phyloP scores from a whole-genome alignment of 495 filamentous ascomycete species.

The Hypomontagnella monticulosa region DNA sequence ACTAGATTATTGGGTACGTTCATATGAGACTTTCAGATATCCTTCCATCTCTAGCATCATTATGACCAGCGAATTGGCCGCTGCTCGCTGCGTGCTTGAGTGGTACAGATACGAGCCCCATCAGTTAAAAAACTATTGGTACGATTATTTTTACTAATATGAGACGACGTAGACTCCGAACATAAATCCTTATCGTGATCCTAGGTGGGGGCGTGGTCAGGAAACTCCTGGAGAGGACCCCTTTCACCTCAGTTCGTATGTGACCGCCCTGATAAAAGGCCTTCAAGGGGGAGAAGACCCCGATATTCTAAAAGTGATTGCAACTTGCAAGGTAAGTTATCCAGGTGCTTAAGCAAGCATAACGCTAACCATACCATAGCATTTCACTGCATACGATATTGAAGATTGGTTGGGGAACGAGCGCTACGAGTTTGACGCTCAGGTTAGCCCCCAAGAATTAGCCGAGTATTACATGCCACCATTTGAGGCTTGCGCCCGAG shows the following conservation, averaged over 20 bases:
- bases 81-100: too few relatives aligned
- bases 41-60: too few relatives aligned
- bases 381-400: slow-evolving; percentile 68
- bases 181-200: slow-evolving; percentile 69
- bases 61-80: not conserved
- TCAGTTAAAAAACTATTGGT: too few relatives aligned
- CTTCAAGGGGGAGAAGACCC: slow-evolving; percentile 62
- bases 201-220: slow-evolving; percentile 67
- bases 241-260: slow-evolving; percentile 62
- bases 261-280: slow-evolving; percentile 64
- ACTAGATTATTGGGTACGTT: slow-evolving; percentile 60
- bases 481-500: slow-evolving; percentile 59
- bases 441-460: slow-evolving; percentile 62
- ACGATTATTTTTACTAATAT: slow-evolving; percentile 1
- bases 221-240: slow-evolving; percentile 72
- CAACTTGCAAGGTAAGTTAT: slow-evolving; percentile 57
- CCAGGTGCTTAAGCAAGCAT: too few relatives aligned
- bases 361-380: slow-evolving; percentile 44
- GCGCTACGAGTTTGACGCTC: slow-evolving; percentile 63
- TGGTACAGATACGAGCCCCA: too few relatives aligned
- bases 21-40: too few relatives aligned
- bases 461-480: slow-evolving; percentile 63
- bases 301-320: slow-evolving; percentile 56
- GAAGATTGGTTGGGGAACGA: slow-evolving; percentile 63
- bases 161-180: slow-evolving; percentile 56